Conservation (phyloP, 805 yeast species). For the Henningerozyma blattae region DNA sequence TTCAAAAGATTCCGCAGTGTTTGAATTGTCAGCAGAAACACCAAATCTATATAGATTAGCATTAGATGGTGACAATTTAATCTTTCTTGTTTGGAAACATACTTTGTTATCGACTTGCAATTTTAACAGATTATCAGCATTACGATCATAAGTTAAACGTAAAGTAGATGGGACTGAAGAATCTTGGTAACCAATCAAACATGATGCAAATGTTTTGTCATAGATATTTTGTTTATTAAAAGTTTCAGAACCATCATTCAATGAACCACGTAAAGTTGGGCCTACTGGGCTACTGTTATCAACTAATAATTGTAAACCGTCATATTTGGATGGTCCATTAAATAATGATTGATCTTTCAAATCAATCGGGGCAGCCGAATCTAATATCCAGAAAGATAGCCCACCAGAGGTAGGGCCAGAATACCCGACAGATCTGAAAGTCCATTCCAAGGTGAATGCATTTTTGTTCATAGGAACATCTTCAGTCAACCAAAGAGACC, state of each 20-base stretch:
- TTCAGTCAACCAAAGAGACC: slow-evolving; percentile 36
- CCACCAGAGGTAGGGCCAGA: slow-evolving; percentile 42
- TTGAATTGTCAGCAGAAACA: slow-evolving; percentile 35
- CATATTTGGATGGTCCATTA: slow-evolving; percentile 48
- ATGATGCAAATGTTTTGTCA: slow-evolving; percentile 36
- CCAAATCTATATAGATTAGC: slow-evolving; percentile 38
- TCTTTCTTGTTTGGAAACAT: slow-evolving; percentile 51
- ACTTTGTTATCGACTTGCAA: slow-evolving; percentile 61
- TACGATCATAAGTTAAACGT: slow-evolving; percentile 44
- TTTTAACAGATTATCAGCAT: slow-evolving; percentile 34
- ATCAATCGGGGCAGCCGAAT: slow-evolving; percentile 5
- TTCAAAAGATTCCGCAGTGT: slow-evolving; percentile 48
- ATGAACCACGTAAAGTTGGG: slow-evolving; percentile 42
- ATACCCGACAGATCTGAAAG: slow-evolving; percentile 49
- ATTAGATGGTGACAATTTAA: slow-evolving; percentile 31
- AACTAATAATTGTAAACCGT: slow-evolving; percentile 52
- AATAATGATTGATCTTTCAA: slow-evolving; percentile 26
- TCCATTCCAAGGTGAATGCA: slow-evolving; percentile 47
- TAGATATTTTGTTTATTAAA: slow-evolving; percentile 17
- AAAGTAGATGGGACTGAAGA: slow-evolving; percentile 60
- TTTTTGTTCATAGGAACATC: slow-evolving; percentile 19
- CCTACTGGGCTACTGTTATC: slow-evolving; percentile 38
- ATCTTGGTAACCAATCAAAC: slow-evolving; percentile 47
- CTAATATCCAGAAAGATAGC: slow-evolving; percentile 39
- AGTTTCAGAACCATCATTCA: slow-evolving; percentile 43